Conservation (phyloP, 306 rosid genomes). For the Cicer cuneatum region DNA sequence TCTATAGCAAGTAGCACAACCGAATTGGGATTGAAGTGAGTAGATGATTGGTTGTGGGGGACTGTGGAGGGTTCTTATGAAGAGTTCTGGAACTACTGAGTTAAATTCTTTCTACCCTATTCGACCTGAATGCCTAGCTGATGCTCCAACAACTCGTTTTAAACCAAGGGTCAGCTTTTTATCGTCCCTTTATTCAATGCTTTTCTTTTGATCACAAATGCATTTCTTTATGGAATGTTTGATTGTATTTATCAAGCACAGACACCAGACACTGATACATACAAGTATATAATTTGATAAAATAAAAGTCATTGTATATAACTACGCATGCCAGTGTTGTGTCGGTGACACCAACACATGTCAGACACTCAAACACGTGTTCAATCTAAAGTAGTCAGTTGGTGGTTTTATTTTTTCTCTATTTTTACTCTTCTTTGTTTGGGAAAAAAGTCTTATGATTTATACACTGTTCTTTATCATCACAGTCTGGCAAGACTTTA, state of each 20-base stretch:
- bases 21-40: conserved; percentile 16
- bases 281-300: too few relatives aligned
- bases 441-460: conserved; percentile 10
- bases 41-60: conserved; percentile 45
- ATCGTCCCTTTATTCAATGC: conserved; percentile 1
- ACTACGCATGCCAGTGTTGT: too few relatives aligned
- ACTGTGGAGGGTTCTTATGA: conserved; percentile 44
- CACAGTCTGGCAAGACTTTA: conserved; percentile 92
- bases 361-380: too few relatives aligned
- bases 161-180: conserved; percentile 73
- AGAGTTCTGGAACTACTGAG: conserved; percentile 53
- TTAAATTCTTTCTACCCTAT: conserved; percentile 59
- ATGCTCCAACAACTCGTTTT: conserved; percentile 70
- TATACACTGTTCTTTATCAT: conserved; percentile 42
- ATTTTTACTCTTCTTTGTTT: neutral
- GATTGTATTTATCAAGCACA: neutral
- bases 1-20: conserved; percentile 26
- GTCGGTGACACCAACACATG: too few relatives aligned
- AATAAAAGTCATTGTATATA: too few relatives aligned
- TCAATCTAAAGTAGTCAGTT: neutral
- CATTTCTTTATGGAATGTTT: conserved; percentile 10
- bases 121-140: conserved; percentile 51
- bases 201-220: conserved; percentile 19
- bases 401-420: neutral
- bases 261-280: too few relatives aligned